Base-by-base conservation (phyloP, 805 yeast species). In the Barnettozyma botsteinii region DNA sequence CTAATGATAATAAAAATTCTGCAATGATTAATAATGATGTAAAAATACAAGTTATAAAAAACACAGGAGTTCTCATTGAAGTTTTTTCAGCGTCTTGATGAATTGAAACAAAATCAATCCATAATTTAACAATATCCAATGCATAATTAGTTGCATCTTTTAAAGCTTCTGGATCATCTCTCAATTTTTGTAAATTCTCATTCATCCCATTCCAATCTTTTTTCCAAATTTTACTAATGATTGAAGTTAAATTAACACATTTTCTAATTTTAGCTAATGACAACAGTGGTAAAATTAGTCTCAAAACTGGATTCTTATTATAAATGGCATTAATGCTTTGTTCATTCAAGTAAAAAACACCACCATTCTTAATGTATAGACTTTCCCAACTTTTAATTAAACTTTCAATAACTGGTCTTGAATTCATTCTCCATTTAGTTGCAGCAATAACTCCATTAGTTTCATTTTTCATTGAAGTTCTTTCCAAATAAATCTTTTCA, bases 181-280 rank as follows among this genome's bases (percentile, higher is more conserved):
- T 62, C 31, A 80, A 56, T 24, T 59, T 58, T 42, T 70, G 65
- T 42, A 81, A 61, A 33, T 69, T 68, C 7, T 54, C 48, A 49
- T 79, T 80, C 87, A 84, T 79, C 0, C 70, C 74, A 13, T 57
- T 65, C 86, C 88, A 83, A 57, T 84, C 81, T 50, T 81, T 77
- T 38, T 64, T 55, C 73, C 87, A 76, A 5, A 81, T 76, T 32
- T 69, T 69, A 40, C 71, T 67, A 55, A 83, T 66, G 7, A 81
- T 70, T 4, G 84, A 79, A 1, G 86, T 73, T 34, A 82, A 54
- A 51, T 77, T 69, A 24, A 82, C 62, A 53, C 82, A 73, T 44
- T 80, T 69, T 46, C 85, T 69, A 34, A 84, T 79, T 53, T 79
- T 80, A 15, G 86, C 81, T 54, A 82, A 75, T 18, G 76, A 70